Evolutionary conservation across 2,329 filamentous ascomycete species (phyloP), one percentile per base, ranked within the genome.

Genomic region (Zarea fungicola): DNA sequence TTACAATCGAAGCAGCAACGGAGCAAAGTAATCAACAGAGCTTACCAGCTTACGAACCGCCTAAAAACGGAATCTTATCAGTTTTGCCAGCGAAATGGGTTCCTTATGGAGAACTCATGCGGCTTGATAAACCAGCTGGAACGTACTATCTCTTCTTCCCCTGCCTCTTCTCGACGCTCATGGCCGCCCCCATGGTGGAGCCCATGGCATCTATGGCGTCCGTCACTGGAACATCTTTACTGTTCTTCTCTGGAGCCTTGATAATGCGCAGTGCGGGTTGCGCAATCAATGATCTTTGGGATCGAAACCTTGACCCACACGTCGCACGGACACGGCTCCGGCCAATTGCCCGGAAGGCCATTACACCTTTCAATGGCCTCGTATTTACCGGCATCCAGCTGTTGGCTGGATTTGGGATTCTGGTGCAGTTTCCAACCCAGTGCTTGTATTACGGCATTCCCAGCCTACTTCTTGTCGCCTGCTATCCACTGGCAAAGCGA

Each of bases 201-300:
- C 85, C 86, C 0, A 76, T 84, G 57, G 69, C 82, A 3, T 62
- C 80, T 1, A 81, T 85, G 0, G 62, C 72, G 5, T 72, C 83
- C 11, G 81, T 89, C 16, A 56, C 85, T 25, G 76, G 80, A 42
- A 89, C 84, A 0, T 77, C 78, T 1, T 61, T 78, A 2, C 77
- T 93, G 41, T 93, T 95, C 69, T 79, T 86, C 59, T 74, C 81
- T 2, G 89, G 89, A 43, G 86, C 88, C 4, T 64, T 95, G 37
- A 78, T 95, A 56, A 93, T 95, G 87, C 85, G 90, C 52, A 87
- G 90, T 42, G 88, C 89, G 18, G 89, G 89, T 44, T 95, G 90
- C 66, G 86, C 86, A 16, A 89, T 95, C 69, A 95, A 95, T 63
- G 90, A 96, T 63, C 80, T 95, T 43, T 91, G 89, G 86, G 90